Evolutionary conservation across 2,329 filamentous ascomycete genomes (phyloP), one percentile per base, ranked within the genome.

Genomic region (Botryosphaeria dothidea): DNA sequence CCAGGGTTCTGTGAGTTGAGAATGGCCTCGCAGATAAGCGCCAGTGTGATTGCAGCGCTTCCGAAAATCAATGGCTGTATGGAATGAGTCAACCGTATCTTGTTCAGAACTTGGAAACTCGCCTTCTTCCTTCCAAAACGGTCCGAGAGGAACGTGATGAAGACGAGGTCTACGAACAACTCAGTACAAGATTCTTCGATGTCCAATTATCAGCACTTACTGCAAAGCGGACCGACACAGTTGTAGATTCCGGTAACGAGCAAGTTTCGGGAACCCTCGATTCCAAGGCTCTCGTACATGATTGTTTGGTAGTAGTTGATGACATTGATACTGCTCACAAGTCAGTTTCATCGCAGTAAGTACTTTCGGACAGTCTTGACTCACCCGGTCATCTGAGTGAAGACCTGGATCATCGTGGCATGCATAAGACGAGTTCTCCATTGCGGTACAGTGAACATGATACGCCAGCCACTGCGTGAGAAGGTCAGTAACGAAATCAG

Each of bases 391-490:
- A 90, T 84, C 68, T 90, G 88, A 54, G 87, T 87, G 69, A 90
- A 88, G 66, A 88, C 82, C 72, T 91, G 88, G 43, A 89, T 84
- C 34, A 86, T 75, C 46, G 84, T 84, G 23, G 85, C 88, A 66
- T 89, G 85, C 68, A 88, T 74, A 58, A 90, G 82, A 17, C 88
- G 81, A 54, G 82, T 88, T 71, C 88, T 83, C 82, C 87, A 88
- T 63, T 83, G 75, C 27, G 84, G 82, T 7, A 85, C 81, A 13
- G 79, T 83, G 70, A 89, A 88, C 75, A 89, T 83, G 62, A 87
- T 81, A 1, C 71, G 72, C 81, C 85, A 89, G 2, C 82, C 83
- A 43, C 62, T 65, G n/a, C 8, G 19, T 9, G 23, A 15, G 3
- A 21, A 31, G 17, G 62, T 65, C 43, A 65, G 62, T 58, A 29